Evolutionary conservation across 345 rosid species (phyloP), one percentile per base, ranked within the genome.

Genomic region (Draba incana): DNA sequence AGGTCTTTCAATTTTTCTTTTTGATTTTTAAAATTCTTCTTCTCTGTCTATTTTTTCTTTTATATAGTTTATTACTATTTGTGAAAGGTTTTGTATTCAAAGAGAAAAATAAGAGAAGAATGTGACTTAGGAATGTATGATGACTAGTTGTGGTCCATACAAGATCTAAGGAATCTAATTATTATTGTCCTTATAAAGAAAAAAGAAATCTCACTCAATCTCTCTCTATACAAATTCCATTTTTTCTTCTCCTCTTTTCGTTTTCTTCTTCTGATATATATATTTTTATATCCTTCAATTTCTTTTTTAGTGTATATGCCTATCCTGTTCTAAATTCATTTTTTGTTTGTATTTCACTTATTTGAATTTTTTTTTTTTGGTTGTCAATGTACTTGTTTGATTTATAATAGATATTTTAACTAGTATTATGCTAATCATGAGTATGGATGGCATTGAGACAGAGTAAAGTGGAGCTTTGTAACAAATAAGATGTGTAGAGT

Each of bases 151-250:
- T 67, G 78, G 78, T 74, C 78, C 78, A 74, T 68, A 61, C 64
- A 74, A 68, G 72, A 74, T 74, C 78, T 74, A 68, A 37, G 78
- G 78, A 74, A 74, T 74, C 78, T 74, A 74, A 74, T 68, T 6
- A 74, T 74, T 74, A 68, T 68, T 45, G 72, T 68, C 73, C 68
- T 53, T 61, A 45, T 20, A 68, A 61, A 68, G 66, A 25, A 73
- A 57, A 73, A 65, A 50, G 54, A 67, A 54, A 67, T 61, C 63
- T 68, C 74, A 74, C 73, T 74, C 68, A 38, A 20, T 67, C 63
- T 66, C 63, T 66, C 48, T 44, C 57, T 52, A 37, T 53, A 25
- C 72, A 58, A 73, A 44, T 66, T 68, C 58, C 64, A 44, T 66
- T 74, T 67, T 12, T 28, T 39, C 62, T 51, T 50, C 62, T 52